Evolutionary conservation across 1,284 basidiomycete species (phyloP).

Genomic region (Ceratobasidium sp.): DNA sequence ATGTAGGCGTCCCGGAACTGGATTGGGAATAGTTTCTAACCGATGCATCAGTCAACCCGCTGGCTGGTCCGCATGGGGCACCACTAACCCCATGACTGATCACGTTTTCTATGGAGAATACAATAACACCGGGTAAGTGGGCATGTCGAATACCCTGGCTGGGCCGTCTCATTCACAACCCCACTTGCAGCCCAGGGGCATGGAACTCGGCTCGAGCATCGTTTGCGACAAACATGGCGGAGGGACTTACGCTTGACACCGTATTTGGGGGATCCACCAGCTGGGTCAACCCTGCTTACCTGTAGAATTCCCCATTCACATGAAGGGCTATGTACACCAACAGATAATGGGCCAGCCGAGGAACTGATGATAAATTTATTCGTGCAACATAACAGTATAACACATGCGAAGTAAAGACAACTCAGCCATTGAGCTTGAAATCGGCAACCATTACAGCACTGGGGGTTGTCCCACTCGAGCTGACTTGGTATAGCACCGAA

Average conservation of each 20-base stretch:
- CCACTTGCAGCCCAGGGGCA: conserved; percentile 1
- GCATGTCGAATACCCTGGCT: background rate
- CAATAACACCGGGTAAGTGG: conserved; percentile 42
- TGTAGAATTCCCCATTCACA: conserved; percentile 17
- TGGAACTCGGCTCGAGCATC: conserved; percentile 32
- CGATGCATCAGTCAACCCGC: conserved; percentile 37
- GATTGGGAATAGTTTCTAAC: background rate
- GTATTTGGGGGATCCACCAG: conserved; percentile 44
- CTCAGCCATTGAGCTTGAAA: conserved; percentile 37
- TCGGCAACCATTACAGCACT: conserved; percentile 40
- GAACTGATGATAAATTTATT: background rate
- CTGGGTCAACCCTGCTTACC: conserved; percentile 44
- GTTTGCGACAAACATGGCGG: conserved; percentile 38
- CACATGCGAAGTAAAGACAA: background rate
- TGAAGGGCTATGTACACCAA: no score
- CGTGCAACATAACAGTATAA: background rate
- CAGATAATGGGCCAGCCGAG: no score
- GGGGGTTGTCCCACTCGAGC: conserved; percentile 40
- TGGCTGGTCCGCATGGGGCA: conserved; percentile 43
- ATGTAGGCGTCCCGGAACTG: background rate
- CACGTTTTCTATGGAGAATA: conserved; percentile 45
- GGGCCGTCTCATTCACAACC: background rate
- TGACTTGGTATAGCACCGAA: conserved; percentile 40
- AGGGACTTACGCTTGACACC: conserved; percentile 39
- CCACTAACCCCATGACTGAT: conserved; percentile 41